These are phyloP conservation scores for Cryptomeria japonica DNA, from an alignment of 75 land plant species.

Conservation along the genomic window DNA sequence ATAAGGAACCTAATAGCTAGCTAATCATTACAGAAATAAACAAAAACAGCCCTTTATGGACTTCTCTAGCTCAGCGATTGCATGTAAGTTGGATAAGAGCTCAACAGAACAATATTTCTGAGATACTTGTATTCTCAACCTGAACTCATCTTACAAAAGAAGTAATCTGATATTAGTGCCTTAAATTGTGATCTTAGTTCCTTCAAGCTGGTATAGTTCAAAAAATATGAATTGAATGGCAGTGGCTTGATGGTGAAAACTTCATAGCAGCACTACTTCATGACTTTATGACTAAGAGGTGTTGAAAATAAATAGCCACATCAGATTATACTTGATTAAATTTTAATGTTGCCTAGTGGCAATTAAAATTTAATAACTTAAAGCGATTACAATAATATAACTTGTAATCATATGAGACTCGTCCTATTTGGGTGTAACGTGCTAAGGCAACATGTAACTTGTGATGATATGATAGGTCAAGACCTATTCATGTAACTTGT, in stretches of 20 bases:
- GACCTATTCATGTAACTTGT: too few species aligned
- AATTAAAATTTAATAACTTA: too few species aligned
- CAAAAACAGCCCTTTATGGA: not conserved
- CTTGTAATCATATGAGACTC: too few species aligned
- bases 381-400: too few species aligned
- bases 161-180: not conserved
- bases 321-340: too few species aligned
- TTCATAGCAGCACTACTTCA: not conserved
- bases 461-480: too few species aligned
- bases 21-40: not conserved
- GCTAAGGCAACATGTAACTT: too few species aligned
- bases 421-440: too few species aligned
- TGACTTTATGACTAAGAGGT: not conserved
- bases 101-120: not conserved
- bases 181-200: not conserved
- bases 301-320: too few species aligned
- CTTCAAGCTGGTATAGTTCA: not conserved
- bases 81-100: not conserved
- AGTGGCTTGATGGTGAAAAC: not conserved
- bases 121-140: not conserved
- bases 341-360: too few species aligned
- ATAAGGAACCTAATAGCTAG: not conserved
- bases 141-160: not conserved
- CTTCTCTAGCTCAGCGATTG: not conserved
- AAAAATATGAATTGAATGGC: not conserved